Conservation (phyloP, 805 yeast genomes). For the Middelhovenomyces tepae region DNA sequence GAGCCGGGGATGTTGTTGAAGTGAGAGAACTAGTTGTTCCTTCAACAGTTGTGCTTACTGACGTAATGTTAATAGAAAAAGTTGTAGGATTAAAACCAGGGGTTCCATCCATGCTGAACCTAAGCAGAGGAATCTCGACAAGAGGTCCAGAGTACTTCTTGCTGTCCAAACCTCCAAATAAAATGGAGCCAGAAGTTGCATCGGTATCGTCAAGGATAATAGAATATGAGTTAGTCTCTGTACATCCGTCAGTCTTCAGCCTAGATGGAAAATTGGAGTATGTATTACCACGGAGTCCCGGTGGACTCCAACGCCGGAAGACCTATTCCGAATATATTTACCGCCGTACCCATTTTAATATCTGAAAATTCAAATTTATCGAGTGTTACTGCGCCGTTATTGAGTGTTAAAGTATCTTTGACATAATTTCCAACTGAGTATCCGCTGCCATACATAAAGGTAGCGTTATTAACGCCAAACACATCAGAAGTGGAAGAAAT, state of each 20-base stretch:
- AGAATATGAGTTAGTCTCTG: constrained; percentile 48
- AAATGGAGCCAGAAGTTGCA: constrained; percentile 20
- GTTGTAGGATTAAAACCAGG: too few species aligned
- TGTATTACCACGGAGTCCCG: too few species aligned
- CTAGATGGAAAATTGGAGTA: constrained; percentile 56
- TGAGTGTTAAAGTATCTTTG: constrained; percentile 55
- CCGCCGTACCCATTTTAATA: too few species aligned
- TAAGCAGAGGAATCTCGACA: too few species aligned
- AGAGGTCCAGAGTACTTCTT: too few species aligned
- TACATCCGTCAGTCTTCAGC: constrained; percentile 47
- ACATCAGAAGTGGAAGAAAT: constrained; percentile 22
- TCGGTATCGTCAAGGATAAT: constrained; percentile 41
- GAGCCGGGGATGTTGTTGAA: too few species aligned
- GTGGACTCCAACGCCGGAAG: too few species aligned
- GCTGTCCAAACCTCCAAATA: constrained; percentile 46
- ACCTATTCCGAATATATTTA: too few species aligned
- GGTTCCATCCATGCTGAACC: too few species aligned
- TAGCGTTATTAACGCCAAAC: constrained; percentile 16
- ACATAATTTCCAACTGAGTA: constrained; percentile 48
- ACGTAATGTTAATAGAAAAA: too few species aligned
- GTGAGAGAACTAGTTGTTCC: too few species aligned
- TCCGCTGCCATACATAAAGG: constrained; percentile 26
- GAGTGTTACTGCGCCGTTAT: constrained; percentile 42
- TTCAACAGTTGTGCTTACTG: too few species aligned
- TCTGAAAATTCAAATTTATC: constrained; percentile 48